Evolutionary conservation across 1,284 basidiomycete genomes (phyloP).

Genomic region (Apiotrichum akiyoshidainum): DNA sequence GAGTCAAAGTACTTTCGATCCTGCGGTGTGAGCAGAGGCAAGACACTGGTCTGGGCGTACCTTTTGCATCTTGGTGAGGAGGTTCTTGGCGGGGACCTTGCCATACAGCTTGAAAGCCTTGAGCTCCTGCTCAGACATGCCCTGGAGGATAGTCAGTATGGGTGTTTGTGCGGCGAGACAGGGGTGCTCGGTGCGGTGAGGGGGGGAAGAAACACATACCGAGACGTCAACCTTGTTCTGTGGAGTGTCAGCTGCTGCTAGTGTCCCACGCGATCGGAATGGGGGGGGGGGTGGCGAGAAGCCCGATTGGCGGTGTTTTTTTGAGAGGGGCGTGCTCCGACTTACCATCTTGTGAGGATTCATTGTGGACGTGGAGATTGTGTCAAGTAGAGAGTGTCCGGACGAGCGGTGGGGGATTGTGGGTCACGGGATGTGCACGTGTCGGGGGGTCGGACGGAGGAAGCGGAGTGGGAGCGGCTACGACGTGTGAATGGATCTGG

Average conservation of each 20-base stretch:
- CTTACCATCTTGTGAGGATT: conserved; percentile 49
- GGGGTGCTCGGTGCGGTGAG: background rate
- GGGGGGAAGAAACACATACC: conserved; percentile 28
- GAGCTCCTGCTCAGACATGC: conserved; percentile 84
- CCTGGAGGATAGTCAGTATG: conserved; percentile 54
- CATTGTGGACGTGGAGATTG: conserved; percentile 27
- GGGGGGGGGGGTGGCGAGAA: no score
- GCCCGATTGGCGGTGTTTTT: background rate
- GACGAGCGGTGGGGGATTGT: background rate
- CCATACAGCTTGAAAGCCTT: conserved; percentile 93
- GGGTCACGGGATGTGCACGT: background rate
- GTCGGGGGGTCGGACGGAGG: no score
- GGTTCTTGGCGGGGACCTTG: conserved; percentile 87
- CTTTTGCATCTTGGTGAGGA: conserved; percentile 91
- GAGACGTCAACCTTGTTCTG: conserved; percentile 52
- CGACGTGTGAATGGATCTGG: no score
- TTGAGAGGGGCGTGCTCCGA: conserved; percentile 4
- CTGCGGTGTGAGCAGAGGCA: conserved; percentile 51
- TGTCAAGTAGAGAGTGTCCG: background rate
- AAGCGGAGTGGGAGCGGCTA: no score
- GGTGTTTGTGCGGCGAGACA: background rate
- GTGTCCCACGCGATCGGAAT: background rate
- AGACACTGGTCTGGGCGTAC: conserved; percentile 52
- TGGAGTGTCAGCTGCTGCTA: conserved; percentile 8
- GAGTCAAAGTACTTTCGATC: conserved; percentile 98